Evolutionary conservation across 2,329 filamentous ascomycete species (phyloP).

Genomic region (Cladosporium sp.): DNA sequence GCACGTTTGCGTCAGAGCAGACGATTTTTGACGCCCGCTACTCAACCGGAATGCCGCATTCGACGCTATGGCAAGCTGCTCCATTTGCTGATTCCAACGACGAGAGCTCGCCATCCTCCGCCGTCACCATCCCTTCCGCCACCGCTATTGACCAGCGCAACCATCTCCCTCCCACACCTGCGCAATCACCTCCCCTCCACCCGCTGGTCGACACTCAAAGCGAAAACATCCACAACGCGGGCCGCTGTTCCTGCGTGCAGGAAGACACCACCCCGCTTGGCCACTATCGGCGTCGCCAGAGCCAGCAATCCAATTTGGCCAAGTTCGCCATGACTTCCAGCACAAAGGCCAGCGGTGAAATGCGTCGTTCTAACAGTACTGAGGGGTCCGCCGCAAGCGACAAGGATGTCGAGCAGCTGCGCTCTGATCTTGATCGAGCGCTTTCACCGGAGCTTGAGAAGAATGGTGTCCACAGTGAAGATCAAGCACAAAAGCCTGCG

Average conservation of each 20-base stretch:
- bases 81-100: neutral
- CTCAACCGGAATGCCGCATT: constrained; percentile 13
- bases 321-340: constrained; percentile 29
- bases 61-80: constrained; percentile 13
- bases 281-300: constrained; percentile 30
- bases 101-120: neutral
- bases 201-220: constrained; percentile 5
- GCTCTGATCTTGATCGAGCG: constrained; percentile 28
- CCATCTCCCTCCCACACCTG: constrained; percentile 3
- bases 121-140: neutral
- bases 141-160: neutral
- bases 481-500: constrained; percentile 1
- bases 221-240: constrained; percentile 25
- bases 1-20: constrained; percentile 8
- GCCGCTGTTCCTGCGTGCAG: constrained; percentile 27
- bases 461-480: neutral
- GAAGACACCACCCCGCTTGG: constrained; percentile 27
- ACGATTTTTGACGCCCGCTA: constrained; percentile 8
- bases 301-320: constrained; percentile 27
- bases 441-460: constrained; percentile 19
- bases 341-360: constrained; percentile 16
- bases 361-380: constrained; percentile 15
- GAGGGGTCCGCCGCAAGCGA: constrained; percentile 16
- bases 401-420: constrained; percentile 26
- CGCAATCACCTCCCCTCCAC: constrained; percentile 1